A percentile compares a stretch with the other conserved stretches of the same genome.
phyloP scores from a whole-genome alignment of 2,329 filamentous ascomycete genomes.

The Biscogniauxia mediterranea region DNA sequence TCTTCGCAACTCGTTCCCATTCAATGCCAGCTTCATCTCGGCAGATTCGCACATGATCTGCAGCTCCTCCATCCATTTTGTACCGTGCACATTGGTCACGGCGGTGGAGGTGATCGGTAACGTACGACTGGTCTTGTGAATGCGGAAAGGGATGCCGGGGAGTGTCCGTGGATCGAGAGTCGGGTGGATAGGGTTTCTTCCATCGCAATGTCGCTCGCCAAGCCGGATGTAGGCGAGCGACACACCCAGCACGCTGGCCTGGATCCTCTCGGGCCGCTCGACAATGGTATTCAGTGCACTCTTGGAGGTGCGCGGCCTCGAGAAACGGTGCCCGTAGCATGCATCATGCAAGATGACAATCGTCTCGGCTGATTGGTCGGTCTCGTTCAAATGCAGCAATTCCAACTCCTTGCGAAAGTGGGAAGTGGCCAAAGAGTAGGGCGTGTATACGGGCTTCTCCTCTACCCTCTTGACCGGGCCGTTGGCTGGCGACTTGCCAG shows the following conservation, averaged over 20 bases:
- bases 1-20: conserved; percentile 74
- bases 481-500: conserved; percentile 37
- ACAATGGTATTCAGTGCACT: conserved; percentile 76
- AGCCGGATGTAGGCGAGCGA: conserved; percentile 88
- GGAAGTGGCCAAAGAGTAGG: conserved; percentile 59
- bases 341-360: conserved; percentile 88
- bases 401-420: conserved; percentile 71
- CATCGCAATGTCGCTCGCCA: conserved; percentile 74
- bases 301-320: conserved; percentile 75
- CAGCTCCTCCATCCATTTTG: conserved; percentile 90
- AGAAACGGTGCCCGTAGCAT: conserved; percentile 92
- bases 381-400: conserved; percentile 51
- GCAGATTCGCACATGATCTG: conserved; percentile 80
- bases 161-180: conserved; percentile 53
- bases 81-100: conserved; percentile 88
- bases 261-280: conserved; percentile 87
- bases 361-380: conserved; percentile 54
- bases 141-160: conserved; percentile 72
- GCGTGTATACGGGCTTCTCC: conserved; percentile 43
- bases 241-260: conserved; percentile 78
- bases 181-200: conserved; percentile 65
- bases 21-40: conserved; percentile 71
- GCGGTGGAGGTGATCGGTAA: conserved; percentile 70
- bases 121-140: conserved; percentile 73
- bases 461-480: conserved; percentile 27